Percentiles rank a stretch among this genome's conserved stretches.
phyloP scores from a whole-genome alignment of 148 eudicot genomes.

The Dysphania ambrosioides region DNA sequence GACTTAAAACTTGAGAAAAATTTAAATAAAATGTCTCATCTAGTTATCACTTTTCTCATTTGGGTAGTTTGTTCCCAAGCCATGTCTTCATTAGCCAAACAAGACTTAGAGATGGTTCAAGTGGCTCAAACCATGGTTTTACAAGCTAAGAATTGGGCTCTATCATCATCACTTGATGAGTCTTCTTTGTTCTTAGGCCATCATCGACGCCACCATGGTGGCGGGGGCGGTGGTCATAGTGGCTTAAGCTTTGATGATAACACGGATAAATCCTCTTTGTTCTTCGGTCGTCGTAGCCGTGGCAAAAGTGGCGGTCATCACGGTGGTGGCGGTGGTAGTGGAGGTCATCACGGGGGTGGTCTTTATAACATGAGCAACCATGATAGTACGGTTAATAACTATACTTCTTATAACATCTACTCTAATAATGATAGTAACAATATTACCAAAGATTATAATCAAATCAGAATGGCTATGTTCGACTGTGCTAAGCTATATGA shows the following conservation, averaged over 20 bases:
- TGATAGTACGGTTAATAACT: not conserved
- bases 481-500: constrained; percentile 68
- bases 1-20: too few species aligned
- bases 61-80: constrained; percentile 15
- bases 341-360: not conserved
- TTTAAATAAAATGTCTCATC: constrained; percentile 24
- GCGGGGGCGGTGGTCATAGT: not conserved
- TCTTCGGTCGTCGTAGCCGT: not conserved
- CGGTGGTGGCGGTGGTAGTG: not conserved
- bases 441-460: not conserved
- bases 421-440: not conserved
- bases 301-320: constrained; percentile 6
- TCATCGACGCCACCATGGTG: not conserved
- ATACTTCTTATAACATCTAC: not conserved
- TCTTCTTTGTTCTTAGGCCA: constrained; percentile 14
- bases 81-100: constrained; percentile 21
- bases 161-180: constrained; percentile 14
- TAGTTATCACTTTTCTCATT: constrained; percentile 23
- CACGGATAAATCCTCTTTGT: constrained; percentile 21
- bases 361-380: not conserved
- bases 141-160: constrained; percentile 37
- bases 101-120: constrained; percentile 32
- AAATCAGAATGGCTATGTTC: constrained; percentile 22
- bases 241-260: not conserved
- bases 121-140: constrained; percentile 37